A percentile compares a stretch with the other conserved stretches of the same genome.
Evolutionary conservation across 2,329 filamentous ascomycete species (phyloP).

Genomic region (Trichophyton schoenleinii): DNA sequence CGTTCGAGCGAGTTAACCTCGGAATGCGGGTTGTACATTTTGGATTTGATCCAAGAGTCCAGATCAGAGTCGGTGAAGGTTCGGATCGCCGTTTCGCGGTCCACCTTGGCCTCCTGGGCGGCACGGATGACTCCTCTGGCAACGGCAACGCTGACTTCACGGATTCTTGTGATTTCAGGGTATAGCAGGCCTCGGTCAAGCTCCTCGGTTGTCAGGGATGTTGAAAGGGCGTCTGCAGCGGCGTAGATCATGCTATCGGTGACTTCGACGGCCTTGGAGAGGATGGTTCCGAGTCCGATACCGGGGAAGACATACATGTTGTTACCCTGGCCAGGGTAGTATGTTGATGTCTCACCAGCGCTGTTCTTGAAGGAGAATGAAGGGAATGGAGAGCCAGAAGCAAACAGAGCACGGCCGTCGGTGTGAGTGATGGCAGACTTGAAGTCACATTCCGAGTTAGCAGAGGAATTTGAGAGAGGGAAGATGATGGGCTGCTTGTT

Average conservation of each 20-base stretch:
- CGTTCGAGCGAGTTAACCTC: constrained; percentile 37
- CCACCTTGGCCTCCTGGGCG: constrained; percentile 67
- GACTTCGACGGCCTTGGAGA: constrained; percentile 72
- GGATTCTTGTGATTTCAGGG: constrained; percentile 78
- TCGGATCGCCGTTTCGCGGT: constrained; percentile 35
- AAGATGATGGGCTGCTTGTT: constrained; percentile 84
- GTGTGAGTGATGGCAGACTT: constrained; percentile 87
- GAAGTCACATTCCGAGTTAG: constrained; percentile 95
- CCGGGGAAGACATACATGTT: constrained; percentile 94
- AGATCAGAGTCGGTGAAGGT: constrained; percentile 32
- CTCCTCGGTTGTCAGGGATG: constrained; percentile 69
- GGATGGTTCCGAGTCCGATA: constrained; percentile 82
- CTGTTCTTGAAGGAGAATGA: constrained; percentile 52
- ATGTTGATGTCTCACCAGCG: constrained; percentile 48
- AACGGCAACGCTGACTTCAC: constrained; percentile 76
- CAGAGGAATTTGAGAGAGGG: constrained; percentile 89
- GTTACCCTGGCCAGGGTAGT: constrained; percentile 67
- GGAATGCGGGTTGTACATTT: constrained; percentile 39
- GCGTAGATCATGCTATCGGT: constrained; percentile 97
- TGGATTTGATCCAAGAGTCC: constrained; percentile 36
- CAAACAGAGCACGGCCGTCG: constrained; percentile 82
- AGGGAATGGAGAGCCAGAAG: constrained; percentile 85
- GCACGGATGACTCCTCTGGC: constrained; percentile 88
- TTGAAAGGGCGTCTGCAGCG: constrained; percentile 68
- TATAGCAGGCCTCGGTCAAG: constrained; percentile 75